Evolutionary conservation across 306 rosid genomes (phyloP).

Genomic region (Alnus rubra): DNA sequence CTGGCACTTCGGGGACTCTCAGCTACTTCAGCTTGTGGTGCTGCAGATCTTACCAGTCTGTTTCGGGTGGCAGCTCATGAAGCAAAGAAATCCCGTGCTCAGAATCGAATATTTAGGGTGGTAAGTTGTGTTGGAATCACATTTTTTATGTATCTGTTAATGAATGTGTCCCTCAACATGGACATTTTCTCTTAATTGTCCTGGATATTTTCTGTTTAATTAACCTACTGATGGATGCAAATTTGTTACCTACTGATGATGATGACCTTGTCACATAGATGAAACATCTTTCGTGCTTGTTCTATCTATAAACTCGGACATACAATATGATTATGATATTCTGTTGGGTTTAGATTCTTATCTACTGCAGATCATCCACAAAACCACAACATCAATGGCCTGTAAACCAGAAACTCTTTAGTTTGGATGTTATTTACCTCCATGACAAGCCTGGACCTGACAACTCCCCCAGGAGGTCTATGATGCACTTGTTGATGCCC

Average conservation of each 20-base stretch:
- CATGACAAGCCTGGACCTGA: constrained; percentile 96
- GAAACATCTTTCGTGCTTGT: not conserved
- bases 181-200: not conserved
- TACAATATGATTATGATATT: constrained; percentile 25
- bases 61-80: constrained; percentile 78
- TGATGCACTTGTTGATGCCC: constrained; percentile 80
- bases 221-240: constrained; percentile 1
- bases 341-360: constrained; percentile 56
- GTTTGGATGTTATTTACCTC: constrained; percentile 89
- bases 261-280: not conserved
- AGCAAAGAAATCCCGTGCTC: constrained; percentile 71
- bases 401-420: constrained; percentile 68
- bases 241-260: not conserved
- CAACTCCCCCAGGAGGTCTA: constrained; percentile 88
- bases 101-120: constrained; percentile 78
- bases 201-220: not conserved
- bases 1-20: constrained; percentile 59
- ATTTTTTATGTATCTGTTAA: constrained; percentile 8
- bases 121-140: constrained; percentile 39
- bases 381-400: constrained; percentile 83
- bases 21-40: constrained; percentile 54
- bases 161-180: constrained; percentile 10
- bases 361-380: constrained; percentile 81
- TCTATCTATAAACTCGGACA: constrained; percentile 29
- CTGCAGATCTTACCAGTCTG: constrained; percentile 80